Base-by-base conservation (phyloP, 2,329 filamentous ascomycete genomes). In the Acrocalymma vagum region DNA sequence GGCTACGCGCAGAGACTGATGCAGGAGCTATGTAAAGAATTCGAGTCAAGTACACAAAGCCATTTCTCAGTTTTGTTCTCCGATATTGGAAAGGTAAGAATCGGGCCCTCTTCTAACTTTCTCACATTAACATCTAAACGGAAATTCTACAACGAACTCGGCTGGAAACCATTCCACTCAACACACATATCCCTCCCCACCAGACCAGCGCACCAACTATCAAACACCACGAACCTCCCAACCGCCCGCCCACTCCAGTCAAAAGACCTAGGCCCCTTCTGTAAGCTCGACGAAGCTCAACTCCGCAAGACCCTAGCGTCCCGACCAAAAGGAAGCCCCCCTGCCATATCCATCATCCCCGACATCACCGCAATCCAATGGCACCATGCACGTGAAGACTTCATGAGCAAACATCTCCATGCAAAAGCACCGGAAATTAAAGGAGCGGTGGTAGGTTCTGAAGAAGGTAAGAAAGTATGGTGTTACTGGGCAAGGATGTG, bases 1-100 rank as follows among this genome's bases (percentile, higher is more conserved):
- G 87, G 89, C 14, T 96, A 96, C 70, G 90, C 89, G 1, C 81
- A 81, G 42, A 79, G 86, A 40, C 90, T 96, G 90, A 84, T 96
- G 72, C 71, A 69, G 27, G 84, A 92, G 54, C 64, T 94, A 23
- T 83, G 80, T 4, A 70, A 73, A 34, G 73, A 70, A 37, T 60
- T 85, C 26, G 73, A 76, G 48, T 78, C 71, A 27, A 66, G 71
- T 4, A 50, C 29, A 60, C 10, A 63, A 63, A 77, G 65, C 49
- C 69, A 82, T 9, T 94, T 93, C 68, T 92, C 88, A 1, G 81
- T 95, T 6, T 76, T 96, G 7, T 96, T 85, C 70, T 95, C 90
- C 7, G 90, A 95, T 59, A 91, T 95, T 51, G 90, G 92, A 15
- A 75, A 53, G 78, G 79, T 49, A 55, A 62, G 29, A n/a, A n/a